These are phyloP conservation scores for Podaxis mareebaensis DNA, from an alignment of 768 basidiomycete genomes.

Conservation along the genomic window DNA sequence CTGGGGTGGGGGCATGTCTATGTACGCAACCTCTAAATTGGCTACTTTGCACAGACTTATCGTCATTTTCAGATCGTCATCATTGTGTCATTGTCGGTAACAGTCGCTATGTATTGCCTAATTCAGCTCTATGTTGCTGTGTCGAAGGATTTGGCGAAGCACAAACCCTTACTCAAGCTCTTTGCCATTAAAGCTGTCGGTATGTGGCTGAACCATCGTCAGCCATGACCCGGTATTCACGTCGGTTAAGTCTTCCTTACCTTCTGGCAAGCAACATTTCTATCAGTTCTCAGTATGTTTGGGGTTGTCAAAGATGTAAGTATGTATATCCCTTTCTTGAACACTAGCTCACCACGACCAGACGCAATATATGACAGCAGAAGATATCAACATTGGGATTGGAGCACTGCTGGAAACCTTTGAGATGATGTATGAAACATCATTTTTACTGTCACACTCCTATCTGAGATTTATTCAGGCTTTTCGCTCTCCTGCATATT, in stretches of 20 bases:
- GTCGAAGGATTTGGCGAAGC: conserved; percentile 50
- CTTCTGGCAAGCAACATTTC: conserved; percentile 72
- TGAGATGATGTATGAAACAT: conserved; percentile 66
- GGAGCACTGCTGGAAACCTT: conserved; percentile 68
- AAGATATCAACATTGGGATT: conserved; percentile 72
- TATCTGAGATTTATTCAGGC: conserved; percentile 30
- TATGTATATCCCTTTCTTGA: not conserved
- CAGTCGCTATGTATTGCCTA: conserved; percentile 77
- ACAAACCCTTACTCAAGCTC: conserved; percentile 65
- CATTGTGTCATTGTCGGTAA: conserved; percentile 69
- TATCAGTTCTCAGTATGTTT: conserved; percentile 56
- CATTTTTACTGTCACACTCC: conserved; percentile 11
- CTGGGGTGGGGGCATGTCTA: conserved; percentile 70
- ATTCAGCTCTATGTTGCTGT: conserved; percentile 70
- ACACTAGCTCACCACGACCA: conserved; percentile 23
- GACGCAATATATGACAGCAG: conserved; percentile 71
- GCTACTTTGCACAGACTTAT: not conserved
- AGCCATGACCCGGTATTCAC: not conserved
- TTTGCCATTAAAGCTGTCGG: conserved; percentile 76
- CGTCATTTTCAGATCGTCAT: conserved; percentile 45
- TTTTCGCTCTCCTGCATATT: conserved; percentile 72
- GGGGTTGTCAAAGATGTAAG: conserved; percentile 65
- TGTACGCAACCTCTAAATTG: conserved; percentile 34
- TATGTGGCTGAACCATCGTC: conserved; percentile 27
- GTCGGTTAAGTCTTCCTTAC: conserved; percentile 60